Base-by-base conservation (phyloP, 1,139 yeast species). In the Lizanozyma gosingica region DNA sequence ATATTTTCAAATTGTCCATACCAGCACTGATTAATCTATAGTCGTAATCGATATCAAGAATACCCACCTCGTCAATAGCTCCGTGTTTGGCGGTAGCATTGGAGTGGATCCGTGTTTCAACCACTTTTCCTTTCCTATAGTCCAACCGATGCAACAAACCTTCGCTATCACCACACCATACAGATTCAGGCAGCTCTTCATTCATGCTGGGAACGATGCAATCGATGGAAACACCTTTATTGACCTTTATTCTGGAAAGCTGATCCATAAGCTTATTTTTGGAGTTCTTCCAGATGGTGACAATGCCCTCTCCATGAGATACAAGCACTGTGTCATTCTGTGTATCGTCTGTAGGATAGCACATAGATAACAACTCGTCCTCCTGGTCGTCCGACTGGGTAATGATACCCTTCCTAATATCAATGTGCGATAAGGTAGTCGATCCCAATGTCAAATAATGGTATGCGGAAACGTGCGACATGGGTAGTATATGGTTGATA, bases 301-400 rank as follows among this genome's bases (percentile, higher is more conserved):
- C 72, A n/a, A 87, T 76, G 2, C 97, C 97, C 56, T 84, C 94
- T 2, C 95, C 90, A 79, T 88, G 90, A 52, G 90, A 80, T 0
- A 83, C 84, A 16, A 81, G 67, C 2, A 80, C 79, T 2, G 75
- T 67, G 36, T 81, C 87, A 44, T 77, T 81, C 34, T 73, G 74
- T 17, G 70, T 67, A n/a, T 74, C 78, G 46, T 81, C 84, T 1
- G 66, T 55, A 0, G 82, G 74, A 61, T 75, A 81, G 38, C 86
- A 69, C 57, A 88, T 83, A 38, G 92, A 72, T 39, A 90, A 62
- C 29, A 92, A 65, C 56, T 92, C 98, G 54, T 92, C 97, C 49
- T 85, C 96, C 62, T 92, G 98, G 54, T 88, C 92, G 49, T 88
- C 97, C 33, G 83, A 76, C 43, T 78, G 80, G 1, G 76, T 65